A percentile compares a stretch with the other conserved stretches of the same genome.
These are phyloP conservation scores for Plantago coronopus DNA, from an alignment of 305 asterid genomes.

Conservation along the genomic window DNA sequence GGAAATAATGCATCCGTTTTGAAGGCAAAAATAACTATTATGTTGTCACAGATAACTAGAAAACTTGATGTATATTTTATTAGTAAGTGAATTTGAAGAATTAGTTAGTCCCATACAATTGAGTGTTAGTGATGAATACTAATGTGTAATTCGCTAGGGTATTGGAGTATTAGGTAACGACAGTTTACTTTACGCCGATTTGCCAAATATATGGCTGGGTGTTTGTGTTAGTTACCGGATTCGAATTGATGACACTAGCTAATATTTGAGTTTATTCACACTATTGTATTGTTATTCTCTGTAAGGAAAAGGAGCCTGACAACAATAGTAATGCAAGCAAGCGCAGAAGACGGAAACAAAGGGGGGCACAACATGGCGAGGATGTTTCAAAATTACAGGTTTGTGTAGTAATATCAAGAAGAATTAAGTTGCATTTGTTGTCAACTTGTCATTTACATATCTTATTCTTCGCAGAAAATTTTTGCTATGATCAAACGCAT, in stretches of 20 bases:
- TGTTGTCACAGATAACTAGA: too few species aligned
- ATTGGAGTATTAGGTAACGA: too few species aligned
- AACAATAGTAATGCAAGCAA: constrained; percentile 38
- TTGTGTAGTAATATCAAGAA: constrained; percentile 16
- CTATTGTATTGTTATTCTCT: constrained; percentile 16
- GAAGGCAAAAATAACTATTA: too few species aligned
- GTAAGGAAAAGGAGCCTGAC: constrained; percentile 58
- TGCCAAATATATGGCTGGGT: too few species aligned
- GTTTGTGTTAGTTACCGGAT: not conserved
- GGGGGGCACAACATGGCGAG: constrained; percentile 40
- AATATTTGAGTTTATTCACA: constrained; percentile 8
- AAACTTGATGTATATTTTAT: too few species aligned
- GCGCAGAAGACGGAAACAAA: constrained; percentile 61
- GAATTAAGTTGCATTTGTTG: not conserved
- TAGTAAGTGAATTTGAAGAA: too few species aligned
- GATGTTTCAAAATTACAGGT: constrained; percentile 63
- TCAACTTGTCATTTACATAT: constrained; percentile 17
- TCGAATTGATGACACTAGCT: not conserved
- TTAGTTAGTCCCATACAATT: too few species aligned
- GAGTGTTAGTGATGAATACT: too few species aligned
- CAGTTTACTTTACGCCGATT: too few species aligned
- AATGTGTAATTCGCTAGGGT: too few species aligned
- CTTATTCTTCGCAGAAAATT: constrained; percentile 46
- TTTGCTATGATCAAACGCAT: constrained; percentile 32
- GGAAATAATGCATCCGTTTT: too few species aligned